Conservation (phyloP, 768 basidiomycete species). For the Boletus rubescentipes region DNA sequence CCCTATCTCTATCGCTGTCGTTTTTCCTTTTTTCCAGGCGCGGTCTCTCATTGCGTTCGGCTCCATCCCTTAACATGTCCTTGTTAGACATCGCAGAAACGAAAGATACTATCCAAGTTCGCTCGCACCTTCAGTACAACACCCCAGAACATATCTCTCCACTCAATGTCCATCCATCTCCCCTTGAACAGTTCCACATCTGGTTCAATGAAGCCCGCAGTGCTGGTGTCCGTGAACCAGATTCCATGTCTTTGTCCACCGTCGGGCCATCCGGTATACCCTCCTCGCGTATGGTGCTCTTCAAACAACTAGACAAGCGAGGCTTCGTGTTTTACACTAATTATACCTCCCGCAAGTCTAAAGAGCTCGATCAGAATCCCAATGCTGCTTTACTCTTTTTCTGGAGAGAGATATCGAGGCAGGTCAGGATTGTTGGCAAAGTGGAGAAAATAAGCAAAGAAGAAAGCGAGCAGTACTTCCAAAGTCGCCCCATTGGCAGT, state of each 20-base stretch:
- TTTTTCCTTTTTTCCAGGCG: neutral
- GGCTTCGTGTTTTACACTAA: conserved; percentile 99
- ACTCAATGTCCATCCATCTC: conserved; percentile 56
- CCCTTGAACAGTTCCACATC: conserved; percentile 78
- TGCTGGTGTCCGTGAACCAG: conserved; percentile 77
- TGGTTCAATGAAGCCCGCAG: conserved; percentile 79
- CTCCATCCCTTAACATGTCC: conserved; percentile 19
- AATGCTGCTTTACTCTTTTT: conserved; percentile 85
- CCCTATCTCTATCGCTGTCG: conserved; percentile 12
- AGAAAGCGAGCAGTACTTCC: conserved; percentile 84
- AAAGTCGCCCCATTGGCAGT: conserved; percentile 77
- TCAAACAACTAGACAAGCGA: conserved; percentile 83
- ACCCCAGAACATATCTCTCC: conserved; percentile 67
- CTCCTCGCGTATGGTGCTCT: conserved; percentile 84
- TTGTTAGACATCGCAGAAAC: conserved; percentile 39
- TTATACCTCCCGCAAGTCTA: conserved; percentile 90
- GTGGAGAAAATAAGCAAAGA: conserved; percentile 73
- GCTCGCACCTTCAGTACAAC: conserved; percentile 75
- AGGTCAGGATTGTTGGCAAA: conserved; percentile 80
- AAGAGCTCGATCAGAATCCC: conserved; percentile 75
- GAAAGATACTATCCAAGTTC: conserved; percentile 61
- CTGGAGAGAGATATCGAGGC: conserved; percentile 82
- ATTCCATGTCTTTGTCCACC: conserved; percentile 83
- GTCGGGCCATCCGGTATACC: conserved; percentile 72
- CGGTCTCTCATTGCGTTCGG: neutral